Conservation (phyloP, 2,329 filamentous ascomycete species). For the Sarocladium oryzae region DNA sequence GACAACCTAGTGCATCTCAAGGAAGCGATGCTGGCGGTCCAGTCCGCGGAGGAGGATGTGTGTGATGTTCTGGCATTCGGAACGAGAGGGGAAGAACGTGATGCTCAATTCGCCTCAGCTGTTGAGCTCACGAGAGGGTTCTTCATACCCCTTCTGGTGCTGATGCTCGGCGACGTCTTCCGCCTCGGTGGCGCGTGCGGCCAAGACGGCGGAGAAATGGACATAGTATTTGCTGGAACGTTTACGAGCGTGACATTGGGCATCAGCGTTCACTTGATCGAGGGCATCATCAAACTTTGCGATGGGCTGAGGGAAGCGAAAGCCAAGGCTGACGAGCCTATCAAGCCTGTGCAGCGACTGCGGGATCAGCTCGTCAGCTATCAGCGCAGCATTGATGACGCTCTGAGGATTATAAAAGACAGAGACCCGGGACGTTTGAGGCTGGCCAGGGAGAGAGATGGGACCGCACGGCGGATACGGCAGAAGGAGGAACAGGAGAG, state of each 20-base stretch:
- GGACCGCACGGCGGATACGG: neutral
- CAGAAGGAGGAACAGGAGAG: neutral
- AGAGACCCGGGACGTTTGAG: conserved; percentile 1
- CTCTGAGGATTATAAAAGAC: neutral
- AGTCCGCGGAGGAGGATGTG: neutral
- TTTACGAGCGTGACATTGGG: neutral
- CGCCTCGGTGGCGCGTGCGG: neutral
- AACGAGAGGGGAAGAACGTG: neutral
- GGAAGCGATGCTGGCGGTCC: neutral
- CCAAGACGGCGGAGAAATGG: neutral
- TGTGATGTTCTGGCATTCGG: neutral
- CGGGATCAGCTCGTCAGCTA: neutral
- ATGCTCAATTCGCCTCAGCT: neutral
- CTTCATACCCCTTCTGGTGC: neutral
- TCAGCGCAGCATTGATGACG: neutral
- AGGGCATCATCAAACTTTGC: neutral
- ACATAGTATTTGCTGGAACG: neutral
- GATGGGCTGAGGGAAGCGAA: neutral
- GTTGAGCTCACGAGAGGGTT: neutral
- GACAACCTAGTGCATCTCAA: neutral
- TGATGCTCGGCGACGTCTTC: neutral
- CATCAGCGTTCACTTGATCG: neutral
- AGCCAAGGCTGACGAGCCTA: neutral
- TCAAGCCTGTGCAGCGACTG: neutral
- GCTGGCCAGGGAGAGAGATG: neutral